Conservation (phyloP, 805 yeast genomes). For the Teunomyces stri region DNA sequence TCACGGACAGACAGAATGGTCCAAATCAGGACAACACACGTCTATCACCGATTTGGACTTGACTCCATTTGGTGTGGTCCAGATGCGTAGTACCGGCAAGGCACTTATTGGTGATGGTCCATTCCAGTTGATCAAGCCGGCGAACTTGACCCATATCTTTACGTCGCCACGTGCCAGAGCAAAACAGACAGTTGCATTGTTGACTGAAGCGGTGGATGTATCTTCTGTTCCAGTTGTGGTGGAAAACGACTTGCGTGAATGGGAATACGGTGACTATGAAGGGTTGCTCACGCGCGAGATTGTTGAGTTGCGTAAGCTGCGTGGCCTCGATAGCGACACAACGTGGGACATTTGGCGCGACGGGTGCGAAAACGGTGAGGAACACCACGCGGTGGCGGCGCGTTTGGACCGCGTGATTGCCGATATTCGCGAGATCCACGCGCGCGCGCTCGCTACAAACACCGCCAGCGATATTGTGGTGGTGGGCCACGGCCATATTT, state of each 20-base stretch:
- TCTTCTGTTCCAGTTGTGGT: slow-evolving; percentile 40
- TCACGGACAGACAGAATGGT: slow-evolving; percentile 96
- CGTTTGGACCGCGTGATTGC: slow-evolving; percentile 72
- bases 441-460: slow-evolving; percentile 46
- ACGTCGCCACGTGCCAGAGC: slow-evolving; percentile 86
- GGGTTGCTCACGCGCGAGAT: slow-evolving; percentile 74
- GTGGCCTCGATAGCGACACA: slow-evolving; percentile 51
- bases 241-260: slow-evolving; percentile 78
- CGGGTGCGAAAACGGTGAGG: slow-evolving; percentile 92
- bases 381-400: slow-evolving; percentile 57
- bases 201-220: slow-evolving; percentile 49
- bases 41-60: slow-evolving; percentile 79
- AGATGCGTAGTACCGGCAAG: slow-evolving; percentile 72
- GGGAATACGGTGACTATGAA: slow-evolving; percentile 97
- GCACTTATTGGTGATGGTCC: slow-evolving; percentile 59
- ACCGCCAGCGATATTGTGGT: slow-evolving; percentile 71
- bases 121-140: slow-evolving; percentile 58
- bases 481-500: slow-evolving; percentile 91
- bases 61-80: slow-evolving; percentile 73
- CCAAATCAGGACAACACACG: slow-evolving; percentile 89
- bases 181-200: slow-evolving; percentile 63
- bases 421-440: slow-evolving; percentile 61
- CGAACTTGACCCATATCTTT: slow-evolving; percentile 58
- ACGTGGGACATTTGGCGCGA: slow-evolving; percentile 85
- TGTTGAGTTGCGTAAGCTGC: slow-evolving; percentile 50